Conservation (phyloP, 2,329 filamentous ascomycete genomes). For the Nemania sp. region DNA sequence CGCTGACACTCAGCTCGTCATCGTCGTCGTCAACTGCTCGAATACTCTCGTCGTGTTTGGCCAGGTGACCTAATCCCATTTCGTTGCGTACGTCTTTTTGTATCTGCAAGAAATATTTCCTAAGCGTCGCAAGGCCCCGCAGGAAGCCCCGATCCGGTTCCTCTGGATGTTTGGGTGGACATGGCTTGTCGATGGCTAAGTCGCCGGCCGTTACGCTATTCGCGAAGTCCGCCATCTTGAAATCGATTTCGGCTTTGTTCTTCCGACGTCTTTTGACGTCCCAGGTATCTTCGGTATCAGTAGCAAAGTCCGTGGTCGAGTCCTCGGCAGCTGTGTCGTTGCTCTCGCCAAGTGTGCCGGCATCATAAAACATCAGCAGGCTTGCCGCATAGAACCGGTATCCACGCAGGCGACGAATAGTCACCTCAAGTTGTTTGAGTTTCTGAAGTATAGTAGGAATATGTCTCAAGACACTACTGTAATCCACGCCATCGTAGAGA, state of each 20-base stretch:
- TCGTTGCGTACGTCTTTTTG: conserved; percentile 72
- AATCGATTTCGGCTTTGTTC: conserved; percentile 71
- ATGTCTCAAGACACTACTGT: conserved; percentile 78
- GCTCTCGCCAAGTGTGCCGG: conserved; percentile 64
- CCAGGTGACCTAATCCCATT: conserved; percentile 47
- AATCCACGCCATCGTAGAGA: conserved; percentile 85
- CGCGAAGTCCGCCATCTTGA: conserved; percentile 98
- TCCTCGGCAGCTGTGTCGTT: conserved; percentile 59
- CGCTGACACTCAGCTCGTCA: conserved; percentile 35
- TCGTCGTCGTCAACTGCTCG: conserved; percentile 35
- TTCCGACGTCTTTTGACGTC: conserved; percentile 48
- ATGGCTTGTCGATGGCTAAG: conserved; percentile 62
- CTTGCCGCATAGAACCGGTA: conserved; percentile 97
- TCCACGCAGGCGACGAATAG: conserved; percentile 76
- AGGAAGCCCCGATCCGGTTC: conserved; percentile 89
- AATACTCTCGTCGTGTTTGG: conserved; percentile 30
- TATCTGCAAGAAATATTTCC: conserved; percentile 85
- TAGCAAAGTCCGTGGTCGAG: conserved; percentile 62
- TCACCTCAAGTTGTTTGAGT: conserved; percentile 78
- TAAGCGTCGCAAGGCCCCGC: conserved; percentile 77
- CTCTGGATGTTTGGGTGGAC: conserved; percentile 79
- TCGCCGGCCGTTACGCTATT: conserved; percentile 95
- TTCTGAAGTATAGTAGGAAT: conserved; percentile 88
- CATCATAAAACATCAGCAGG: conserved; percentile 93
- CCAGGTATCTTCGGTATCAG: conserved; percentile 60